A percentile compares a stretch with the other conserved stretches of the same genome.
Conservation (phyloP, 1,139 yeast species). For the Scheffersomyces lignicola region DNA sequence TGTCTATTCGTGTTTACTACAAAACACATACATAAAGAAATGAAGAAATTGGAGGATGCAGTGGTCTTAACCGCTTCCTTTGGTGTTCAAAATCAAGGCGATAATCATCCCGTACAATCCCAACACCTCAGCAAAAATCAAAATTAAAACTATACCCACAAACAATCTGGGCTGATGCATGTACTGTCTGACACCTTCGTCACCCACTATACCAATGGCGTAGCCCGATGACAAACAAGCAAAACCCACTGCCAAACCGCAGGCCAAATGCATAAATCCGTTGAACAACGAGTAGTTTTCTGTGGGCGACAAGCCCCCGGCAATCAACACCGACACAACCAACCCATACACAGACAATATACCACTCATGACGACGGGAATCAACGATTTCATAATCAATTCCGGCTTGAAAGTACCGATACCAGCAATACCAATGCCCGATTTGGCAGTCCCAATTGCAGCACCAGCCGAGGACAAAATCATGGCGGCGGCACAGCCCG, state of each 20-base stretch:
- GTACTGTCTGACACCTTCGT: conserved; percentile 96
- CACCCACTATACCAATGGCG: conserved; percentile 98
- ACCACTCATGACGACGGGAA: conserved; percentile 99
- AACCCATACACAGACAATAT: conserved; percentile 94
- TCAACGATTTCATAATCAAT: conserved; percentile 76
- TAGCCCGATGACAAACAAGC: conserved; percentile 98
- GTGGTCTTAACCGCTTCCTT: conserved; percentile 63
- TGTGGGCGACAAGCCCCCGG: conserved; percentile 83
- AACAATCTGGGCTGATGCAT: conserved; percentile 96
- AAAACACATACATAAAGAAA: too few relatives aligned
- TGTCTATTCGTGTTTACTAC: too few relatives aligned
- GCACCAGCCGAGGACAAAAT: conserved; percentile 92
- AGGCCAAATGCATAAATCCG: conserved; percentile 95
- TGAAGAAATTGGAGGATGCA: too few relatives aligned
- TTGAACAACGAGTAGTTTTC: conserved; percentile 82
- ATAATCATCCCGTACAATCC: conserved; percentile 95
- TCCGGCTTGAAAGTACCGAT: conserved; percentile 85
- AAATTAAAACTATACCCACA: conserved; percentile 95
- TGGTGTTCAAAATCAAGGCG: conserved; percentile 86
- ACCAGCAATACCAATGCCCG: conserved; percentile 96
- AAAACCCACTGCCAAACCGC: conserved; percentile 93
- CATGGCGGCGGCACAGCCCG: conserved; percentile 93
- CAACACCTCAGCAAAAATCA: conserved; percentile 98
- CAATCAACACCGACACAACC: conserved; percentile 92
- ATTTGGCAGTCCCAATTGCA: conserved; percentile 97